Evolutionary conservation across 805 yeast genomes (phyloP).

Genomic region (Metschnikowia noctiluminum): DNA sequence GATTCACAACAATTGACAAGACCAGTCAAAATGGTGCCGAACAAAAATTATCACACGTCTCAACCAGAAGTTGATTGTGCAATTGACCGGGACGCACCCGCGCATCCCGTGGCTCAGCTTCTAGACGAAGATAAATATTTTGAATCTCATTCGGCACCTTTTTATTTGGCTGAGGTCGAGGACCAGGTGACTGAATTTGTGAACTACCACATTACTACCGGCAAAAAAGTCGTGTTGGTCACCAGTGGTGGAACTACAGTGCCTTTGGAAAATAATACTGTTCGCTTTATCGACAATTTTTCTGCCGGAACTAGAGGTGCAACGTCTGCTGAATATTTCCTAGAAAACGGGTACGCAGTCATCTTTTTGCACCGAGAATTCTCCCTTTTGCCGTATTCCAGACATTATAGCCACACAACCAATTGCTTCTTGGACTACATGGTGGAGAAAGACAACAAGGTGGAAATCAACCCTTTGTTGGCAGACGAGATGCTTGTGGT

Average conservation of each 20-base stretch:
- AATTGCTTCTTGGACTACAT: conserved; percentile 84
- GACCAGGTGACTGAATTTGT: conserved; percentile 60
- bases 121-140: conserved; percentile 78
- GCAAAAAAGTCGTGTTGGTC: conserved; percentile 67
- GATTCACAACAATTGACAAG: too few species aligned
- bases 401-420: conserved; percentile 82
- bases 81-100: conserved; percentile 73
- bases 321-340: conserved; percentile 86
- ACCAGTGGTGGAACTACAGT: conserved; percentile 98
- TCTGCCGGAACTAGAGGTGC: conserved; percentile 99
- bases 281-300: conserved; percentile 92
- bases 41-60: conserved; percentile 46
- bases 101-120: conserved; percentile 71
- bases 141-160: conserved; percentile 66
- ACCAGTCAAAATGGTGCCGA: not conserved
- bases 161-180: conserved; percentile 62
- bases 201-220: conserved; percentile 43
- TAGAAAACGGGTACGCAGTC: conserved; percentile 85
- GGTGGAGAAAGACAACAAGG: conserved; percentile 52
- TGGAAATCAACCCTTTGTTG: conserved; percentile 59
- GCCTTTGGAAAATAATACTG: conserved; percentile 95
- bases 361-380: conserved; percentile 91
- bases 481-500: conserved; percentile 59
- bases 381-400: conserved; percentile 86
- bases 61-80: conserved; percentile 70